A percentile compares a stretch with the other conserved stretches of the same genome.
phyloP scores from a whole-genome alignment of 257 asterid genomes.

The Ligustrum vulgare region DNA sequence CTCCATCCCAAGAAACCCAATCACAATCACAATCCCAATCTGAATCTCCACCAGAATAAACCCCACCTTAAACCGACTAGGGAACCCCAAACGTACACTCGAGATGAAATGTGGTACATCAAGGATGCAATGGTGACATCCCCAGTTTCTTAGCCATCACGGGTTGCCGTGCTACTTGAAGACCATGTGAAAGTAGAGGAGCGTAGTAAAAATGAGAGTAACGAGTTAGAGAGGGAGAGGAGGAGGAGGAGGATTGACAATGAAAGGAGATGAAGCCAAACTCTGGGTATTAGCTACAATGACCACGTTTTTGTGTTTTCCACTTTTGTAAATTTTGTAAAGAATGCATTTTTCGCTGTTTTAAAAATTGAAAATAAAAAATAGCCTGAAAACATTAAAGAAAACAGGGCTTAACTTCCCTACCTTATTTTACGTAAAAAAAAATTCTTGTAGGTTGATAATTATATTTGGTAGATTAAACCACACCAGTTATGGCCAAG shows the following conservation, averaged over 20 bases:
- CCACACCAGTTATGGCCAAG: too few relatives aligned
- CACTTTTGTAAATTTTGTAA: too few relatives aligned
- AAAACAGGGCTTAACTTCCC: too few relatives aligned
- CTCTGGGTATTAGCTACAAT: too few relatives aligned
- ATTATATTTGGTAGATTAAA: too few relatives aligned
- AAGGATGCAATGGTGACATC: conserved; percentile 52
- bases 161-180: conserved; percentile 91
- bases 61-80: conserved; percentile 11
- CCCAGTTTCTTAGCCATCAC: conserved; percentile 58
- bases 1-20: conserved; percentile 31
- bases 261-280: background rate
- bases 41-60: conserved; percentile 18
- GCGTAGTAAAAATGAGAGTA: conserved; percentile 29
- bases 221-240: conserved; percentile 60
- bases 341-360: too few relatives aligned
- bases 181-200: conserved; percentile 36
- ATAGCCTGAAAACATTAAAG: too few relatives aligned
- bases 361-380: too few relatives aligned
- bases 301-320: too few relatives aligned
- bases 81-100: conserved; percentile 50
- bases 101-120: conserved; percentile 76
- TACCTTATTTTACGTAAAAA: too few relatives aligned
- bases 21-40: background rate
- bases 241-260: conserved; percentile 59
- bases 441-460: too few relatives aligned